phyloP scores from a whole-genome alignment of 495 filamentous ascomycete genomes.

The Penicillium turbatum region DNA sequence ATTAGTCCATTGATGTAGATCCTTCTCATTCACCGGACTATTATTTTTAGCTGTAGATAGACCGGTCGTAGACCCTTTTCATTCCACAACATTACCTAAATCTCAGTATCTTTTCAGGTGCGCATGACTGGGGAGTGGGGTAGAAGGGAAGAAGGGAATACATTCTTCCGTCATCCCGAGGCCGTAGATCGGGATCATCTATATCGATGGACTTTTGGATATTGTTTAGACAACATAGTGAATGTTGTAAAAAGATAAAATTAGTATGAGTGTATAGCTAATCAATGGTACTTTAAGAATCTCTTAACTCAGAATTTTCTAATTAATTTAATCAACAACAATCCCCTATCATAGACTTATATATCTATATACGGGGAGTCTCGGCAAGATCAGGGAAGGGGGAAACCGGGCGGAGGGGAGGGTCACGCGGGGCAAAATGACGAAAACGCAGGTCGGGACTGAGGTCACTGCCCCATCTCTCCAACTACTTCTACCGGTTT shows the following conservation, averaged over 20 bases:
- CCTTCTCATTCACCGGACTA: neutral
- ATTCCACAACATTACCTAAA: neutral
- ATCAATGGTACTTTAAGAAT: neutral
- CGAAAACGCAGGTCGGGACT: conserved; percentile 6
- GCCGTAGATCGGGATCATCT: conserved; percentile 5
- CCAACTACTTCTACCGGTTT: conserved; percentile 12
- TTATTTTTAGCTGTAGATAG: neutral
- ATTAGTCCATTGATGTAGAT: conserved; percentile 1
- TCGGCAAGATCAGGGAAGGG: neutral
- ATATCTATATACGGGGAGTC: neutral
- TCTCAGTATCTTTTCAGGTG: conserved; percentile 6
- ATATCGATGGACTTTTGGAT: neutral
- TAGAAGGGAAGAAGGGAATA: neutral
- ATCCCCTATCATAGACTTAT: too few relatives aligned
- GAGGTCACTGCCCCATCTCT: neutral
- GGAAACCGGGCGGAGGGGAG: conserved; percentile 5
- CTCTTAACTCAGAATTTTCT: too few relatives aligned
- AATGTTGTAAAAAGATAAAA: neutral
- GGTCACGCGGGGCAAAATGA: conserved; percentile 13
- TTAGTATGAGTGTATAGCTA: neutral
- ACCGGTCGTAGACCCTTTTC: neutral
- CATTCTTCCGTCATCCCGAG: conserved; percentile 11
- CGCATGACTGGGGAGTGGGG: conserved; percentile 10
- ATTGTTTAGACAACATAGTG: neutral
- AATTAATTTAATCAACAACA: neutral